phyloP scores from a whole-genome alignment of 805 yeast species.

The Dipodascus albidus region DNA sequence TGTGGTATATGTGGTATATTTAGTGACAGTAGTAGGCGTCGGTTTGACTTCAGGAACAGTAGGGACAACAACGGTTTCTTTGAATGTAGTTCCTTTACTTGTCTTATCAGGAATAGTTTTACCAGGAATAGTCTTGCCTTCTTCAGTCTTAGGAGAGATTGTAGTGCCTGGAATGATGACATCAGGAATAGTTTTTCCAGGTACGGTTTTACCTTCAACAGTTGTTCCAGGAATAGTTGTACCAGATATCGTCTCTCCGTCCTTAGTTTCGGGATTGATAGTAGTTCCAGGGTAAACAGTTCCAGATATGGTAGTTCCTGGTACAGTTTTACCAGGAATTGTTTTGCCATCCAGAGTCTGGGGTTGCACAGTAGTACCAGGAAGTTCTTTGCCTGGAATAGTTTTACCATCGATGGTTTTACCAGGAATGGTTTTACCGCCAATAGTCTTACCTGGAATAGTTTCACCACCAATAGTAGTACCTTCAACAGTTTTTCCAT shows the following conservation, averaged over 20 bases:
- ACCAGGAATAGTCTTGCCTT: neutral
- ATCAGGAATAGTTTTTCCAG: neutral
- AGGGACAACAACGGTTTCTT: neutral
- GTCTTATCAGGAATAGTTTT: neutral
- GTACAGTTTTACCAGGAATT: neutral
- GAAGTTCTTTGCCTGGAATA: neutral
- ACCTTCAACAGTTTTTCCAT: neutral
- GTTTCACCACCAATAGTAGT: neutral
- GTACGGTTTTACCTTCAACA: neutral
- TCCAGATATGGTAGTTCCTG: neutral
- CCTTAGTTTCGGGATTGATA: neutral
- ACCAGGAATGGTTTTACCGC: neutral
- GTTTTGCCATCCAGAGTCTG: neutral
- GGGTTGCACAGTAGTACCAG: slow-evolving; percentile 1
- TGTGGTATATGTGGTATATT: neutral
- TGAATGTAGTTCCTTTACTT: neutral
- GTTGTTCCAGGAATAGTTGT: neutral
- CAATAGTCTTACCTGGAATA: neutral
- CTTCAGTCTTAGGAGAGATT: neutral
- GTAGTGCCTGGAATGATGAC: neutral
- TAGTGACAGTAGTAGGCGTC: neutral
- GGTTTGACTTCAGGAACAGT: neutral
- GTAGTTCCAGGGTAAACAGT: neutral
- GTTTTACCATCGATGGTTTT: neutral
- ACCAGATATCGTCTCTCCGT: neutral